phyloP scores from a whole-genome alignment of 345 rosid genomes.

The Conringia planisiliqua region DNA sequence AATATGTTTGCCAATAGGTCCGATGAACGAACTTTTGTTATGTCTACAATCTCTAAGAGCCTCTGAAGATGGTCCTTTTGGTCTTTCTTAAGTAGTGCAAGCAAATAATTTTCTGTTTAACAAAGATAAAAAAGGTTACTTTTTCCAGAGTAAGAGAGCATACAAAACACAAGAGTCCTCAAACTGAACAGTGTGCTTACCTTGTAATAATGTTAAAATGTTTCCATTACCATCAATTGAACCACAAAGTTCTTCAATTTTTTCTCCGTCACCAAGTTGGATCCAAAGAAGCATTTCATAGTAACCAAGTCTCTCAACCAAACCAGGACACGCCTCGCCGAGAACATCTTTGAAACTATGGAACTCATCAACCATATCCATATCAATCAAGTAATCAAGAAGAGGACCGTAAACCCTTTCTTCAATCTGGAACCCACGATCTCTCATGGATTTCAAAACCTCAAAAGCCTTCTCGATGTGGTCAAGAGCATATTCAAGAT shows the following conservation, averaged over 20 bases:
- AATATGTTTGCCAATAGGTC: slow-evolving; percentile 44
- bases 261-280: slow-evolving; percentile 45
- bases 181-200: slow-evolving; percentile 35
- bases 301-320: slow-evolving; percentile 56
- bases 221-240: slow-evolving; percentile 30
- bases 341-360: slow-evolving; percentile 36
- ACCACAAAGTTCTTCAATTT: slow-evolving; percentile 54
- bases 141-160: not conserved
- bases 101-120: slow-evolving; percentile 61
- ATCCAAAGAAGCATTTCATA: slow-evolving; percentile 81
- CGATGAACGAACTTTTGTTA: slow-evolving; percentile 47
- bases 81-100: slow-evolving; percentile 65
- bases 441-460: slow-evolving; percentile 56
- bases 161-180: not conserved
- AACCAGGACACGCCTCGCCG: slow-evolving; percentile 37
- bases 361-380: slow-evolving; percentile 68
- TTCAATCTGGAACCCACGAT: slow-evolving; percentile 55
- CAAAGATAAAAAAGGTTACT: not conserved
- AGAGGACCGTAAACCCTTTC: slow-evolving; percentile 66
- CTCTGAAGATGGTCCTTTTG: slow-evolving; percentile 50
- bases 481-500: slow-evolving; percentile 43
- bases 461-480: slow-evolving; percentile 43
- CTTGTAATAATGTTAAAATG: slow-evolving; percentile 39
- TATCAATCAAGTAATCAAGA: slow-evolving; percentile 59
- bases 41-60: slow-evolving; percentile 55